phyloP scores from a whole-genome alignment of 306 rosid species.

The Medicago lupulina region DNA sequence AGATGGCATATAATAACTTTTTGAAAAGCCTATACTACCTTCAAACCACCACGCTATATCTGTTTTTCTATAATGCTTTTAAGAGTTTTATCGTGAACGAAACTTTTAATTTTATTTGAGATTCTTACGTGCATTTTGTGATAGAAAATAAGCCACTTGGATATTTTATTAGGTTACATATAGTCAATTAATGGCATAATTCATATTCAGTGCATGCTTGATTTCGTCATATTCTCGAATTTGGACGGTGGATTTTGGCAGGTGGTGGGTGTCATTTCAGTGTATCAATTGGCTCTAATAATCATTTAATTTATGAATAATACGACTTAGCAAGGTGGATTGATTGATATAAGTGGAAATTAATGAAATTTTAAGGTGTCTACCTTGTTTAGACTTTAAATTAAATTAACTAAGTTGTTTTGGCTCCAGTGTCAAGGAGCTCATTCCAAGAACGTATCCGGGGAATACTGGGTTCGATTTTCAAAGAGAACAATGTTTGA shows the following conservation, averaged over 20 bases:
- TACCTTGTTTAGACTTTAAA: not conserved
- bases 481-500: too few species aligned
- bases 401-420: too few species aligned
- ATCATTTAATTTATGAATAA: constrained; percentile 47
- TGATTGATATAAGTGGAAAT: constrained; percentile 5
- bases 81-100: not conserved
- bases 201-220: constrained; percentile 41
- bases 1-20: constrained; percentile 30
- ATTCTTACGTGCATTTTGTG: constrained; percentile 41
- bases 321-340: not conserved
- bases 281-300: constrained; percentile 27
- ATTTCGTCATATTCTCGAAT: constrained; percentile 10
- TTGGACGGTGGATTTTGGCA: constrained; percentile 36
- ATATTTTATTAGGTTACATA: not conserved
- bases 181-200: constrained; percentile 42
- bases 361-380: not conserved
- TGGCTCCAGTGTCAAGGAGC: too few species aligned
- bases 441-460: too few species aligned
- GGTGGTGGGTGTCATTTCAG: constrained; percentile 43
- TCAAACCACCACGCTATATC: not conserved
- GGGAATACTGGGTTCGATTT: too few species aligned
- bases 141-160: constrained; percentile 42
- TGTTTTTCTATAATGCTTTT: not conserved
- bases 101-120: constrained; percentile 29
- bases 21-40: constrained; percentile 39